These are phyloP conservation scores for Chlamydomonas reinhardtii DNA, from an alignment of 163 green algal genomes.

Conservation along the genomic window DNA sequence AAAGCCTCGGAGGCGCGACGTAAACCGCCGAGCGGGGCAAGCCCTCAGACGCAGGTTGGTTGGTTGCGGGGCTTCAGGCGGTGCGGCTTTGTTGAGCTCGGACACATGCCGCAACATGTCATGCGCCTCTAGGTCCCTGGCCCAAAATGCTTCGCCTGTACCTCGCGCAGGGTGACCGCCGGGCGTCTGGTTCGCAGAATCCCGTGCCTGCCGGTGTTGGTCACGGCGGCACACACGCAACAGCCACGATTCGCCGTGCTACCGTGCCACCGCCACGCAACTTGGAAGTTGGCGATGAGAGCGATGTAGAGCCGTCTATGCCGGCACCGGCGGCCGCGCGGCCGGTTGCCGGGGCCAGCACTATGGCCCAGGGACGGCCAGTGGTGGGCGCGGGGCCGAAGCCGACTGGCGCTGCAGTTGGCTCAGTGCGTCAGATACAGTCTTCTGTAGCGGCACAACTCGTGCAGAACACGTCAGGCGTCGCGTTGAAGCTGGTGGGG, in stretches of 20 bases:
- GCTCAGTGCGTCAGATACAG: neutral
- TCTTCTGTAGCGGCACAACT: neutral
- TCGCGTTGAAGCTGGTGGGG: neutral
- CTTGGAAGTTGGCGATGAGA: slow-evolving; percentile 53
- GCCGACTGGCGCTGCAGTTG: too few species aligned
- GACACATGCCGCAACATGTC: too few species aligned
- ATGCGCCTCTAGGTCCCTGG: too few species aligned
- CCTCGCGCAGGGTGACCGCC: neutral
- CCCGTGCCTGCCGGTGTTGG: neutral
- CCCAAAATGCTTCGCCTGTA: neutral
- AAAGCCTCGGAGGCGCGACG: slow-evolving; percentile 27
- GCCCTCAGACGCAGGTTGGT: neutral
- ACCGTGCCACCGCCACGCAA: neutral
- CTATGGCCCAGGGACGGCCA: too few species aligned
- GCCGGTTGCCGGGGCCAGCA: too few species aligned
- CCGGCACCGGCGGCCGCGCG: too few species aligned
- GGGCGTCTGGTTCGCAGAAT: neutral
- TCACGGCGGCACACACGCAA: neutral
- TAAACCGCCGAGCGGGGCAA: neutral
- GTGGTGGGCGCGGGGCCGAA: too few species aligned
- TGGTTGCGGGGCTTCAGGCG: too few species aligned
- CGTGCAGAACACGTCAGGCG: neutral
- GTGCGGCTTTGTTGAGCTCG: too few species aligned
- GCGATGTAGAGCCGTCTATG: slow-evolving; percentile 20
- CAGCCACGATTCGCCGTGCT: neutral